Evolutionary conservation across 2,329 filamentous ascomycete genomes (phyloP).

Genomic region (Epicoccum sorghinum): DNA sequence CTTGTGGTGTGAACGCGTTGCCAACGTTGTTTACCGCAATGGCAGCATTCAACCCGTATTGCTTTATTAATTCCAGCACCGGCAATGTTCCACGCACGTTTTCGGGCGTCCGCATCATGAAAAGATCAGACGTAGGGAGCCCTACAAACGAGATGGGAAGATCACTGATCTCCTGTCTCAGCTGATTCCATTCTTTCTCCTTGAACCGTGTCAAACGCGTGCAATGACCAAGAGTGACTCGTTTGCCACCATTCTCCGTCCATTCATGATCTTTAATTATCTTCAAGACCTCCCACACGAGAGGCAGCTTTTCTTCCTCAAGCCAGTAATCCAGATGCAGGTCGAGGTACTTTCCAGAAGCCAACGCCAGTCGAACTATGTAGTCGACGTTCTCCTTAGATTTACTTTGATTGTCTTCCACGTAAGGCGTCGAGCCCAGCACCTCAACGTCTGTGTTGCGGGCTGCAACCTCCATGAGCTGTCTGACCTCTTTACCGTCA

Average conservation of each 20-base stretch:
- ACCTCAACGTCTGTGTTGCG: slow-evolving; percentile 58
- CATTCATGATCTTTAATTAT: slow-evolving; percentile 59
- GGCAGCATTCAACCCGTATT: slow-evolving; percentile 63
- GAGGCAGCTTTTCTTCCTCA: slow-evolving; percentile 54
- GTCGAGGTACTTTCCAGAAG: slow-evolving; percentile 64
- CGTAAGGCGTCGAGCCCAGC: slow-evolving; percentile 73
- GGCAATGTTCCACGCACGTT: slow-evolving; percentile 65
- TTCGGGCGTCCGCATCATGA: slow-evolving; percentile 67
- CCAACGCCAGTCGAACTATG: slow-evolving; percentile 63
- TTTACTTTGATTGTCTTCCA: slow-evolving; percentile 60
- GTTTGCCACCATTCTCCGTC: slow-evolving; percentile 45
- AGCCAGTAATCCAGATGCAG: slow-evolving; percentile 76
- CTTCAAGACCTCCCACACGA: slow-evolving; percentile 62
- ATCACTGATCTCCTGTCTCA: slow-evolving; percentile 57
- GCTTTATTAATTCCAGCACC: slow-evolving; percentile 64
- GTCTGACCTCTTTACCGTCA: slow-evolving; percentile 58
- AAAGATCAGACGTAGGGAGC: slow-evolving; percentile 72
- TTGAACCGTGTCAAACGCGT: slow-evolving; percentile 67
- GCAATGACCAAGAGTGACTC: slow-evolving; percentile 67
- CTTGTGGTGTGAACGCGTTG: slow-evolving; percentile 76
- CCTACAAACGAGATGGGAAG: slow-evolving; percentile 72
- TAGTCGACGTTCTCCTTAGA: slow-evolving; percentile 66
- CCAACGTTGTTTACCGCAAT: slow-evolving; percentile 75
- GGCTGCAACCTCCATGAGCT: slow-evolving; percentile 56
- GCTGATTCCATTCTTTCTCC: slow-evolving; percentile 55